Conservation (phyloP, 768 basidiomycete genomes). For the Auriculariales sp. region DNA sequence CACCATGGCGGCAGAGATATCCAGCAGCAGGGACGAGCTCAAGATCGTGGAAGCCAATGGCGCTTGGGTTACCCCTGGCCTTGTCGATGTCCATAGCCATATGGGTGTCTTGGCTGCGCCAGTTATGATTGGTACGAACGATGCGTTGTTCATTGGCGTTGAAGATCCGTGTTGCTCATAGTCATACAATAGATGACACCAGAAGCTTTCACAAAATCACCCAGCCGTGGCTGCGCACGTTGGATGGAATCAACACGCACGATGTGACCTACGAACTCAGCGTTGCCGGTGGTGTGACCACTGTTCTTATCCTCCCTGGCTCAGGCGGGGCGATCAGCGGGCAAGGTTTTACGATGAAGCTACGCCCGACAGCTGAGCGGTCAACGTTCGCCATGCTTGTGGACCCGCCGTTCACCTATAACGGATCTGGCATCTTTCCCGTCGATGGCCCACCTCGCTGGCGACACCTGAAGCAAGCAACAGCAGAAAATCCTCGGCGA, state of each 20-base stretch:
- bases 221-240: slow-evolving; percentile 20
- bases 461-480: slow-evolving; percentile 25
- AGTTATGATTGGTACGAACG: slow-evolving; percentile 24
- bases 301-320: slow-evolving; percentile 31
- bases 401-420: slow-evolving; percentile 24
- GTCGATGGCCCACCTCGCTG: slow-evolving; percentile 16
- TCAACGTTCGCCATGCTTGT: slow-evolving; percentile 22
- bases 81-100: slow-evolving; percentile 58
- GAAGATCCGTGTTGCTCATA: slow-evolving; percentile 9
- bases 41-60: slow-evolving; percentile 43
- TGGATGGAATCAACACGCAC: slow-evolving; percentile 32
- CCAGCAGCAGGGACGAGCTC: slow-evolving; percentile 21
- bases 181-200: slow-evolving; percentile 31
- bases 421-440: slow-evolving; percentile 11
- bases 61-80: slow-evolving; percentile 36
- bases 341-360: slow-evolving; percentile 28
- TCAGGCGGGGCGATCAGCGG: slow-evolving; percentile 21
- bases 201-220: slow-evolving; percentile 34
- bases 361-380: slow-evolving; percentile 22
- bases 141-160: neutral
- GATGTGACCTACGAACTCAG: slow-evolving; percentile 25
- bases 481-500: slow-evolving; percentile 11
- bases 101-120: slow-evolving; percentile 43
- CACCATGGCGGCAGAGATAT: slow-evolving; percentile 16
- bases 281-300: slow-evolving; percentile 33